Percentiles rank a stretch among this genome's conserved stretches.
These are phyloP conservation scores for Epichloe scottii DNA, from an alignment of 2,329 filamentous ascomycete genomes.

Conservation along the genomic window DNA sequence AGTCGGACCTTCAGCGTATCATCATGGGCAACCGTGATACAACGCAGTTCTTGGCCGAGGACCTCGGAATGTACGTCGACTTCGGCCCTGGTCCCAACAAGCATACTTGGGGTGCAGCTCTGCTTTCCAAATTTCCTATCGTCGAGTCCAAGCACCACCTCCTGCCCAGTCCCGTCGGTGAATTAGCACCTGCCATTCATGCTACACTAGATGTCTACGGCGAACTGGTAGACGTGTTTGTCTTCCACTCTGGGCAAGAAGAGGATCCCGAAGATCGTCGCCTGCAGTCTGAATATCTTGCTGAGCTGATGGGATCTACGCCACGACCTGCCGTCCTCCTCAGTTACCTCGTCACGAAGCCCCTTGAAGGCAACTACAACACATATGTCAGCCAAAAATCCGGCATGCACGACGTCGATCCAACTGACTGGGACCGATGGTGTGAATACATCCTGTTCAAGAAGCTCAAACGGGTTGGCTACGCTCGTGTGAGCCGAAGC, in stretches of 20 bases:
- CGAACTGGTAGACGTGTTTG: slow-evolving; percentile 80
- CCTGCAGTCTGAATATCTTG: slow-evolving; percentile 74
- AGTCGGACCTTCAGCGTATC: slow-evolving; percentile 88
- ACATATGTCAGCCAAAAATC: slow-evolving; percentile 78
- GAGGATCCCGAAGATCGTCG: slow-evolving; percentile 88
- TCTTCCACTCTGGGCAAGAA: slow-evolving; percentile 97
- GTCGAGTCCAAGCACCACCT: slow-evolving; percentile 94
- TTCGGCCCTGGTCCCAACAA: slow-evolving; percentile 97
- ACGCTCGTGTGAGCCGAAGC: slow-evolving; percentile 75
- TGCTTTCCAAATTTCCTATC: slow-evolving; percentile 96
- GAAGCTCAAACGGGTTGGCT: slow-evolving; percentile 70
- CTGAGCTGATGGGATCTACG: slow-evolving; percentile 75
- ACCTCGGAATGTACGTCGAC: slow-evolving; percentile 97
- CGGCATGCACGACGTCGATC: slow-evolving; percentile 92
- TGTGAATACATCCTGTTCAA: slow-evolving; percentile 99
- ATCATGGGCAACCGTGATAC: slow-evolving; percentile 99
- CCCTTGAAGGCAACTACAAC: slow-evolving; percentile 88
- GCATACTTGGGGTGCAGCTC: slow-evolving; percentile 90
- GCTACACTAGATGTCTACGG: slow-evolving; percentile 94
- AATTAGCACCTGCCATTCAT: slow-evolving; percentile 89
- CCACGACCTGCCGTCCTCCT: slow-evolving; percentile 73
- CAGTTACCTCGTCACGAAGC: slow-evolving; percentile 85
- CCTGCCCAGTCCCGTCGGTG: slow-evolving; percentile 82
- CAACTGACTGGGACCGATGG: slow-evolving; percentile 90
- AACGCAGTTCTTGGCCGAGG: slow-evolving; percentile 88